Conservation (phyloP, 2,329 filamentous ascomycete genomes). For the Epichloe uncinata region DNA sequence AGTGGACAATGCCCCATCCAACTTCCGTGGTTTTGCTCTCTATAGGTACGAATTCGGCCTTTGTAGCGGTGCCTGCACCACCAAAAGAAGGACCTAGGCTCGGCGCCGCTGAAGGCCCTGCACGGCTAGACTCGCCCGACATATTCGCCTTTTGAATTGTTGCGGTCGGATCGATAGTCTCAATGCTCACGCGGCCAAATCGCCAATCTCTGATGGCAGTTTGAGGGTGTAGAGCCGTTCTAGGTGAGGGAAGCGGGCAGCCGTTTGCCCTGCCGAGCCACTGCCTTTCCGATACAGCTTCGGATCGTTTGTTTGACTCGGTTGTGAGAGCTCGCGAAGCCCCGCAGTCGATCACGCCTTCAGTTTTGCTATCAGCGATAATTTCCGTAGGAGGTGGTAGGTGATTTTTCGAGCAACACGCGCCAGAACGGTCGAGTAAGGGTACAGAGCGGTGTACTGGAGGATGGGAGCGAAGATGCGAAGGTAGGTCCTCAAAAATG, state of each 20-base stretch:
- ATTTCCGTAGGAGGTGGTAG: not conserved
- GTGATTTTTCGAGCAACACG: not conserved
- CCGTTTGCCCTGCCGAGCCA: conserved; percentile 26
- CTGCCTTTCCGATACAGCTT: conserved; percentile 27
- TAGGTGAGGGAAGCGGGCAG: conserved; percentile 29
- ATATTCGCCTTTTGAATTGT: conserved; percentile 15
- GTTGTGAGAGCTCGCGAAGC: conserved; percentile 21
- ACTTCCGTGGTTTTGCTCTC: conserved; percentile 61
- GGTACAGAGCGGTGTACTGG: conserved; percentile 10
- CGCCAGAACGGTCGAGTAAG: not conserved
- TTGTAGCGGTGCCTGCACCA: conserved; percentile 61
- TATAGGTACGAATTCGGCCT: conserved; percentile 63
- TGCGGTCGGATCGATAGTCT: conserved; percentile 58
- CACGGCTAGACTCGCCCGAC: conserved; percentile 24
- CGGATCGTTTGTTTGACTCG: conserved; percentile 21
- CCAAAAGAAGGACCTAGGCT: conserved; percentile 41
- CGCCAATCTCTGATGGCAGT: conserved; percentile 58
- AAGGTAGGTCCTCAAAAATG: conserved; percentile 44
- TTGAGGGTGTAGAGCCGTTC: conserved; percentile 31
- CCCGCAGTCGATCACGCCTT: conserved; percentile 36
- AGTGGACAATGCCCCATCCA: conserved; percentile 85
- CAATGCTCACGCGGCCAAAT: conserved; percentile 63
- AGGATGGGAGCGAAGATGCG: conserved; percentile 25
- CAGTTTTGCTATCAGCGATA: conserved; percentile 4
- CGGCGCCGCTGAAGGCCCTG: conserved; percentile 35